phyloP scores from a whole-genome alignment of 1,284 basidiomycete species.

The Phlebopus sp. region DNA sequence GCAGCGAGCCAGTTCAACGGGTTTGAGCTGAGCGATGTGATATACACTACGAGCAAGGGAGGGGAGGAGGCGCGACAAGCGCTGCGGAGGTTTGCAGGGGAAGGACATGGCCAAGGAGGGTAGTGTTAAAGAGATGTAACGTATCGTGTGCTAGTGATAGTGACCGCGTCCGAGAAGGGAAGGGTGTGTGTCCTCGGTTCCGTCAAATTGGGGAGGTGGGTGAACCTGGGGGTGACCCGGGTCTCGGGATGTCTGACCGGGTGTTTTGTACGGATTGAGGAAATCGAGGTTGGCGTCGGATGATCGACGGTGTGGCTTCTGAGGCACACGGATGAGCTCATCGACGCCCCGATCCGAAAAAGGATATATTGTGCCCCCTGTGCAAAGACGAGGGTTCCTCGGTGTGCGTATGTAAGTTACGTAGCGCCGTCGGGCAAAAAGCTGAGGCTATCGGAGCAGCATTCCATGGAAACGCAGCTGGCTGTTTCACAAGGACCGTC shows the following conservation, averaged over 20 bases:
- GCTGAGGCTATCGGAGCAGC: background rate
- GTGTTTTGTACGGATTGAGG: constrained; percentile 12
- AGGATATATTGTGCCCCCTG: constrained; percentile 23
- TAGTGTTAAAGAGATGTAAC: constrained; percentile 2
- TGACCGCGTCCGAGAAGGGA: constrained; percentile 1
- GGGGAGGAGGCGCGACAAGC: constrained; percentile 37
- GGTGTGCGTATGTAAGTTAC: background rate
- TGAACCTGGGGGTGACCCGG: constrained; percentile 1
- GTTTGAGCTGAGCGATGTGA: constrained; percentile 63
- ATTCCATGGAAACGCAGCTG: background rate
- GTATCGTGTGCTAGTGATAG: background rate
- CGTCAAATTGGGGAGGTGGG: constrained; percentile 11
- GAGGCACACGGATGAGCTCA: constrained; percentile 27
- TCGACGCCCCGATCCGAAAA: constrained; percentile 23
- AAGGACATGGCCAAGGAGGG: constrained; percentile 23
- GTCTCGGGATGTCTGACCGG: constrained; percentile 9
- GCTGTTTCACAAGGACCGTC: background rate
- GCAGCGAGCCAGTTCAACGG: constrained; percentile 90
- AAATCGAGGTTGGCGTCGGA: constrained; percentile 26
- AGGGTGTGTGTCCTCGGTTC: constrained; percentile 17
- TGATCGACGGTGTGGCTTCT: constrained; percentile 35
- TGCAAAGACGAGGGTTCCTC: constrained; percentile 1
- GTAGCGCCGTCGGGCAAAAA: background rate
- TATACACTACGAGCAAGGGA: constrained; percentile 59
- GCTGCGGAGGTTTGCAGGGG: constrained; percentile 31